Percentiles rank a stretch among this genome's conserved stretches.
Conservation (phyloP, 2,329 filamentous ascomycete genomes). For the Colletotrichum abscissum region DNA sequence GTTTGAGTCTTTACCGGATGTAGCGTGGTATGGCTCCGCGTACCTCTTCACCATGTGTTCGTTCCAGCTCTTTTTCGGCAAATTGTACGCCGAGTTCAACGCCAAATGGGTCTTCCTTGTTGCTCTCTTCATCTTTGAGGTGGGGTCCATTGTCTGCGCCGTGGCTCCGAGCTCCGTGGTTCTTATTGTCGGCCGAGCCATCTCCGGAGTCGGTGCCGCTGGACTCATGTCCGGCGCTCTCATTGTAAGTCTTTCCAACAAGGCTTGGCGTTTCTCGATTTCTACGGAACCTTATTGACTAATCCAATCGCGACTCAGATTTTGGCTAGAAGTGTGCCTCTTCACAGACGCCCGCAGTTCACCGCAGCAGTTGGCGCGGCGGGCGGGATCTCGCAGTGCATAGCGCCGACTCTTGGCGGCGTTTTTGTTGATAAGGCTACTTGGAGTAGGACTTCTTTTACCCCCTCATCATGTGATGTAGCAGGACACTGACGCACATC, state of each 20-base stretch:
- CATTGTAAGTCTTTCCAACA: neutral
- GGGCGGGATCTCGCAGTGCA: conserved; percentile 64
- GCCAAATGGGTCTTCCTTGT: conserved; percentile 51
- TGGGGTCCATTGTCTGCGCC: conserved; percentile 57
- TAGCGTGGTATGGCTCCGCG: conserved; percentile 25
- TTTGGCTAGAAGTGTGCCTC: conserved; percentile 58
- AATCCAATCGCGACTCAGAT: conserved; percentile 51
- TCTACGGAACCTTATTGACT: neutral
- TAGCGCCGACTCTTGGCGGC: conserved; percentile 61
- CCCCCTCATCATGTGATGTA: neutral
- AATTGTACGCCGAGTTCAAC: conserved; percentile 65
- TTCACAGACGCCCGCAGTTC: conserved; percentile 63
- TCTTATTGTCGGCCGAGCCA: conserved; percentile 54
- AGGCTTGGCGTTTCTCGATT: neutral
- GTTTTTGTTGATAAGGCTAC: conserved; percentile 59
- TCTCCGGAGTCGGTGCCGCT: conserved; percentile 49
- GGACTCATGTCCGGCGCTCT: conserved; percentile 37
- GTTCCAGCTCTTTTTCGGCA: conserved; percentile 62
- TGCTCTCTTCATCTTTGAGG: conserved; percentile 53
- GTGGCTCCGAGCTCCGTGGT: conserved; percentile 49
- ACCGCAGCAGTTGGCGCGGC: conserved; percentile 66
- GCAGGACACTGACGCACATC: neutral
- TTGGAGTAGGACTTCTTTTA: conserved; percentile 49
- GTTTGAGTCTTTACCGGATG: conserved; percentile 31
- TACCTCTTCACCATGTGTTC: conserved; percentile 9